phyloP scores from a whole-genome alignment of 495 filamentous ascomycete species.

The Aspergillus sclerotiicarbonarius region DNA sequence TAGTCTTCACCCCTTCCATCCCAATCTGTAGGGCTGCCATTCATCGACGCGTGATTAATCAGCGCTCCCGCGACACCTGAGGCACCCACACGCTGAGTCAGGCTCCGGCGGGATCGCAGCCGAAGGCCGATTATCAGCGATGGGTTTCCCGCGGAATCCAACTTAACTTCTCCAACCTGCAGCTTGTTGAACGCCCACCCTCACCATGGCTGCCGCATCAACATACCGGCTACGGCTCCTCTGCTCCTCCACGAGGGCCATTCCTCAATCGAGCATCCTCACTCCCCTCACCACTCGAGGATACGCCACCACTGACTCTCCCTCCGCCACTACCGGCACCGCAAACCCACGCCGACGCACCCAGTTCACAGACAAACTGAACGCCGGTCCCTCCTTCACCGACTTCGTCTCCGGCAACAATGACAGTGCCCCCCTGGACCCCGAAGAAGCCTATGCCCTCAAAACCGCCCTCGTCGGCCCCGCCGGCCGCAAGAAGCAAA shows the following conservation, averaged over 20 bases:
- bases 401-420: constrained; percentile 67
- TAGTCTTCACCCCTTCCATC: constrained; percentile 10
- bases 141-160: constrained; percentile 29
- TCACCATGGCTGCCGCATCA: constrained; percentile 38
- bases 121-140: constrained; percentile 10
- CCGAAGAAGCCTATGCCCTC: constrained; percentile 56
- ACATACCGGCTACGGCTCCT: constrained; percentile 37
- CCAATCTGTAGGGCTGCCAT: not conserved
- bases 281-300: constrained; percentile 25
- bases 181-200: constrained; percentile 12
- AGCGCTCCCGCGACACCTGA: not conserved
- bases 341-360: constrained; percentile 46
- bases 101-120: constrained; percentile 12
- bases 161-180: constrained; percentile 18
- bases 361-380: constrained; percentile 78
- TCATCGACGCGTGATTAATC: not conserved
- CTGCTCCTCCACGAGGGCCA: constrained; percentile 28
- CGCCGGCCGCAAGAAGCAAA: constrained; percentile 73
- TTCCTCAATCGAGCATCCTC: constrained; percentile 17
- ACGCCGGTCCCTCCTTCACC: constrained; percentile 76
- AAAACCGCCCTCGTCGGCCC: constrained; percentile 80
- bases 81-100: constrained; percentile 13
- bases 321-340: constrained; percentile 34
- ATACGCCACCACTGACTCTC: constrained; percentile 44
- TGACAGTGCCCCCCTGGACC: constrained; percentile 57